These are phyloP conservation scores for Cyclospora cayetanensis DNA, from an alignment of 169 alveolate species.

Conservation along the genomic window DNA sequence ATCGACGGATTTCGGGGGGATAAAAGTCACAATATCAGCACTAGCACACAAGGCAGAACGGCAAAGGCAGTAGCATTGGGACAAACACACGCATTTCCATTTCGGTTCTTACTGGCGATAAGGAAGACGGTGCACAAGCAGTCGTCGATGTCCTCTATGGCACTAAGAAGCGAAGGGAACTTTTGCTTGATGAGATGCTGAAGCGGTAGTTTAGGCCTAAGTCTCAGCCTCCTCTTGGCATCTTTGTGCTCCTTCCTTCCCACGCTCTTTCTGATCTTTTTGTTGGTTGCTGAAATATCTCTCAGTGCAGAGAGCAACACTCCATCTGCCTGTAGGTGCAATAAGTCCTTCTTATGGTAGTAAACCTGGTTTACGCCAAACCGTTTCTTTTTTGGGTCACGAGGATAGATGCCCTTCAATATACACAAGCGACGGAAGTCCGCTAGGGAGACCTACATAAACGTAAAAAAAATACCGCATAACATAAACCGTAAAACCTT, in stretches of 20 bases:
- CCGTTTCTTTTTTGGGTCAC: conserved; percentile 97
- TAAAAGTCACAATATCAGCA: not conserved
- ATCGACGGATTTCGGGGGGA: not conserved
- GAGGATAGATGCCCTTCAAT: conserved; percentile 98
- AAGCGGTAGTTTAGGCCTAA: conserved; percentile 92
- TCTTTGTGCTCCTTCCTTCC: conserved; percentile 86
- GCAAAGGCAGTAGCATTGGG: not conserved
- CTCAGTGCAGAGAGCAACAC: conserved; percentile 89
- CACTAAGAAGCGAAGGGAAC: conserved; percentile 97
- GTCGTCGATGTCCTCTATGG: conserved; percentile 97
- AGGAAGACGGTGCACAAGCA: conserved; percentile 95
- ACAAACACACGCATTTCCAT: not conserved
- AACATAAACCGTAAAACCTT: too few relatives aligned
- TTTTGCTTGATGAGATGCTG: conserved; percentile 89
- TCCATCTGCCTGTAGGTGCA: conserved; percentile 85
- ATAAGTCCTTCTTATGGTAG: conserved; percentile 95
- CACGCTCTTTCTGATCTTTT: conserved; percentile 90
- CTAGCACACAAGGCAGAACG: too few relatives aligned
- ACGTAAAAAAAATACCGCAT: too few relatives aligned
- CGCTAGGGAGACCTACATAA: conserved; percentile 81
- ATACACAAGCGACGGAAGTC: conserved; percentile 98
- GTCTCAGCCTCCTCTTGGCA: conserved; percentile 87
- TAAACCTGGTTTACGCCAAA: conserved; percentile 87
- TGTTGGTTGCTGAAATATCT: conserved; percentile 90
- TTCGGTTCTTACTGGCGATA: conserved; percentile 90